Evolutionary conservation across 176 grass and related monocot species (phyloP), one percentile per base, ranked within the genome.

Genomic region (Cenchrus americanus): DNA sequence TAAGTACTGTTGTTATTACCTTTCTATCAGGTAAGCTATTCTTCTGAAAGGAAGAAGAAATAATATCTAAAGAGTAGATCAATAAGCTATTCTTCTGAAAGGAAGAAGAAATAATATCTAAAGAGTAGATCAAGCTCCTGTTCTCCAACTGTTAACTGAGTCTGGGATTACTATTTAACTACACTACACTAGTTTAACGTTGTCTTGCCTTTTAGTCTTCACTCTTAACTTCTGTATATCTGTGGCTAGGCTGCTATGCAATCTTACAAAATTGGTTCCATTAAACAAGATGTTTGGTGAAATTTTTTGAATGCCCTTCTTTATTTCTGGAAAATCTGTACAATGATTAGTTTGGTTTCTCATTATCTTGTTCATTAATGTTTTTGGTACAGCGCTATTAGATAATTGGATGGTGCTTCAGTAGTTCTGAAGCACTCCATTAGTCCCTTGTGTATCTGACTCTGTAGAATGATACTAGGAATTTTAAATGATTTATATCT

Each of bases 391-490:
- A 53, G 14, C 17, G 73, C 65, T 12, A 75, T 34, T n/a, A 23
- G 1, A 65, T 13, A 65, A 75, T 18, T 52, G 69, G 49, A 40
- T 83, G 17, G 43, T 34, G 21, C 10, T 74, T 62, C 19, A 51
- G 12, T 26, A 42, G 30, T 75, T 74, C 19, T 63, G 46, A 74
- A 41, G 69, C 24, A 27, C 10, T 49, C 44, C 19, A 0, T 83
- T 46, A 18, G 81, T 47, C 44, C 17, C 23, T 61, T 40, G 3
- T n/a, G 54, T 62, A 47, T 71, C 54, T 48, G 42, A 71, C 2
- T 27, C 42, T 62, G 18, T 75, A 74, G 71, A 26, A 74, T 74
- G 27, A 74, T 73, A 24, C 3, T 26, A 52, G 30, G 58, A 83
- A 14, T 62, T 26, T 74, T 59, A 47, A 6, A 30, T 62, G 55